Evolutionary conservation across 352 stramenopile genomes (phyloP), one percentile per base, ranked within the genome.

Genomic region (Discostella stelligera): DNA sequence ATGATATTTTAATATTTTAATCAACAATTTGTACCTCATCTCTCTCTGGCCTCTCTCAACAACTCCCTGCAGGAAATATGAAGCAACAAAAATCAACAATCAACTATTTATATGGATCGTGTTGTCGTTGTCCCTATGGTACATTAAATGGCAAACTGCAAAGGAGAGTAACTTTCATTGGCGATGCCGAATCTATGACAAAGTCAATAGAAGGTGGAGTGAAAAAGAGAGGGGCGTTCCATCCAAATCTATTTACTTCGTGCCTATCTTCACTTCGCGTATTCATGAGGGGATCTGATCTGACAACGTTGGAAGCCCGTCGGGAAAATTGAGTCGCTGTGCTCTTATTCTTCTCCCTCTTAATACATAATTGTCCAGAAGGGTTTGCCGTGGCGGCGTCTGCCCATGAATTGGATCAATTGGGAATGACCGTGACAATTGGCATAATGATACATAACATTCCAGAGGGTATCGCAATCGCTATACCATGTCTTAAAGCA

Each of bases 381-480:
- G 87, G 87, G 4, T 71, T 93, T 39, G 84, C 83, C 32, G 87
- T 93, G 11, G 86, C 83, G 27, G 85, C 84, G 0, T 88, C 77
- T 25, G 74, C 83, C 5, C 63, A 86, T 21, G 79, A 90, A 82
- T 90, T 79, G 10, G 66, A 67, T 63, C 72, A 89, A 66, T 69
- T 91, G 37, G 87, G 85, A 6, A 71, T 89, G 23, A 91, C 82
- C n/a, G 86, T 91, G 0, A 83, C 85, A 11, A 77, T 91, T 73
- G 85, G 81, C 6, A 93, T 93, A 66, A 85, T 89, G 66, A 87
- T 93, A 68, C 87, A 93, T 50, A 93, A 93, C 60, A 90, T 93
- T 49, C 87, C 87, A 25, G 87, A 93, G 74, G 87, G 87, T 6
- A 90, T 93, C 69, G 85, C 87, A 0, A 91, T 93, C 65, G 77